These are phyloP conservation scores for Metschnikowia aberdeeniae DNA, from an alignment of 805 yeast species.

Conservation along the genomic window DNA sequence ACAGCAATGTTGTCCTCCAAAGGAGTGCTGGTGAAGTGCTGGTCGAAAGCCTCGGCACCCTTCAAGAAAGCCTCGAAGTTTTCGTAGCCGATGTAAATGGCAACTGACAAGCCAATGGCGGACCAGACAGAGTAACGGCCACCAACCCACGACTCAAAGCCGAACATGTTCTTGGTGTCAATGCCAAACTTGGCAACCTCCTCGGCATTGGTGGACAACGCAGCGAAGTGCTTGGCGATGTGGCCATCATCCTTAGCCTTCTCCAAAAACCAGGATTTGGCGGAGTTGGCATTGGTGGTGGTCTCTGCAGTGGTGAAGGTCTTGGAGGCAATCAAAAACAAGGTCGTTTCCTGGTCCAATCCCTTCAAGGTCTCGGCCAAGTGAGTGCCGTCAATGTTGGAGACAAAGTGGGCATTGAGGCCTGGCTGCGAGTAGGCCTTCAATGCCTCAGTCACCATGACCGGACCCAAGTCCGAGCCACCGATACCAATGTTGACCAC, in stretches of 20 bases:
- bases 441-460: slow-evolving; percentile 98
- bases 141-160: slow-evolving; percentile 98
- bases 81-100: slow-evolving; percentile 91
- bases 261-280: slow-evolving; percentile 89
- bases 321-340: slow-evolving; percentile 91
- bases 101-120: slow-evolving; percentile 94
- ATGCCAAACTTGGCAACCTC: slow-evolving; percentile 96
- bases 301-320: slow-evolving; percentile 98
- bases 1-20: slow-evolving; percentile 89
- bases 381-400: slow-evolving; percentile 98
- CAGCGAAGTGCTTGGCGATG: slow-evolving; percentile 97
- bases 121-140: slow-evolving; percentile 99
- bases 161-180: slow-evolving; percentile 97
- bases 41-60: slow-evolving; percentile 97
- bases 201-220: slow-evolving; percentile 86
- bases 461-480: slow-evolving; percentile 98
- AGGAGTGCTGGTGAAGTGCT: slow-evolving; percentile 82
- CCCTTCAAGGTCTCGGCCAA: slow-evolving; percentile 82
- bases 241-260: slow-evolving; percentile 61
- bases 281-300: slow-evolving; percentile 90
- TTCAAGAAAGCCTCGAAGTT: slow-evolving; percentile 87
- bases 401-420: slow-evolving; percentile 84
- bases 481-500: slow-evolving; percentile 98
- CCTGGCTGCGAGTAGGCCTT: slow-evolving; percentile 79
- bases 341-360: slow-evolving; percentile 84